Evolutionary conservation across 2,329 filamentous ascomycete species (phyloP).

Genomic region (Coccinonectria pachysandricola): DNA sequence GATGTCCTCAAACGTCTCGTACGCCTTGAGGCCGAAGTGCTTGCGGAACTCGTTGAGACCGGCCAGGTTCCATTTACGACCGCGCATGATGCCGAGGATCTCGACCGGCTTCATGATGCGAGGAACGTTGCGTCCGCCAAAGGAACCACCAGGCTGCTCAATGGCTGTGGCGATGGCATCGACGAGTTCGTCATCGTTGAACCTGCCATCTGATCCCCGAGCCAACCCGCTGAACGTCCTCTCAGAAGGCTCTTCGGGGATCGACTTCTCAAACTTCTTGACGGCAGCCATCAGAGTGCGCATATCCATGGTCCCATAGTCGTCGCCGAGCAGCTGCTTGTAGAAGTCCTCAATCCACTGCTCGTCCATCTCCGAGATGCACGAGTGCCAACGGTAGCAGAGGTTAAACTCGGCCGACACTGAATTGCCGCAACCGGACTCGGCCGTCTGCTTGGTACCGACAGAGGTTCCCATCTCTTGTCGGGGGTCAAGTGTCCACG

Average conservation of each 20-base stretch:
- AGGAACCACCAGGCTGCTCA: slow-evolving; percentile 67
- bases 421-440: slow-evolving; percentile 67
- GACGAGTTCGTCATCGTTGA: slow-evolving; percentile 67
- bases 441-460: slow-evolving; percentile 46
- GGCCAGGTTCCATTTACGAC: slow-evolving; percentile 65
- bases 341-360: slow-evolving; percentile 69
- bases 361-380: slow-evolving; percentile 64
- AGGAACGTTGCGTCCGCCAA: slow-evolving; percentile 65
- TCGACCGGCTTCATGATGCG: slow-evolving; percentile 64
- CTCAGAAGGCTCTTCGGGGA: slow-evolving; percentile 56
- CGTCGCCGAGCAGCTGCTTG: slow-evolving; percentile 43
- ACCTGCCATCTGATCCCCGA: slow-evolving; percentile 56
- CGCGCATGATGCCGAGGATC: slow-evolving; percentile 70
- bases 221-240: slow-evolving; percentile 58
- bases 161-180: slow-evolving; percentile 57
- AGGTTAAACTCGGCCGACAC: slow-evolving; percentile 86
- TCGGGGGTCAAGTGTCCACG: slow-evolving; percentile 73
- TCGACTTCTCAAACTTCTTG: slow-evolving; percentile 47
- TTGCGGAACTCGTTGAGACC: slow-evolving; percentile 78
- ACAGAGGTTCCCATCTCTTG: slow-evolving; percentile 50
- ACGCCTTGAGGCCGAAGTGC: slow-evolving; percentile 66
- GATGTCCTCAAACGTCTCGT: slow-evolving; percentile 74
- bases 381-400: slow-evolving; percentile 79
- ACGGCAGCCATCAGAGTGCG: slow-evolving; percentile 53
- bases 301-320: slow-evolving; percentile 46